A percentile compares a stretch with the other conserved stretches of the same genome.
phyloP scores from a whole-genome alignment of 2,329 filamentous ascomycete species.

The Pseudogymnoascus sp. region DNA sequence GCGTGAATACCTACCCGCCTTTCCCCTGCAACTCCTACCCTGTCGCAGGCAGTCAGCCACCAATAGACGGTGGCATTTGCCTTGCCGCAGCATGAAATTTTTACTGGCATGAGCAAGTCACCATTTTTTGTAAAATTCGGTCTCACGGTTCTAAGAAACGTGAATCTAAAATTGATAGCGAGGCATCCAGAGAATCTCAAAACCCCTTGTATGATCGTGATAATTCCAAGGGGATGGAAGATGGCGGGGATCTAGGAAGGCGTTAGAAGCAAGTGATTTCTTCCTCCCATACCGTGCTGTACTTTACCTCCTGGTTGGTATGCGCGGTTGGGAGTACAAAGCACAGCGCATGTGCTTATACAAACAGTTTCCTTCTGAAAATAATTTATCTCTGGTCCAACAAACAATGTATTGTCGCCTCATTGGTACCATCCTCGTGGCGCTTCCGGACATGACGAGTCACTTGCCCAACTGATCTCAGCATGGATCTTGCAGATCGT shows the following conservation, averaged over 20 bases:
- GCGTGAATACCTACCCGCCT: neutral
- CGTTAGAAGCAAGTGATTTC: slow-evolving; percentile 3
- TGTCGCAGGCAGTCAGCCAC: neutral
- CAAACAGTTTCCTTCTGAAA: neutral
- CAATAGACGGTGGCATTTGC: neutral
- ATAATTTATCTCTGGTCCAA: neutral
- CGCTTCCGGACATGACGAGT: neutral
- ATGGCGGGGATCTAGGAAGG: neutral
- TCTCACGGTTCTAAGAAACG: neutral
- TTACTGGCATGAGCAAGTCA: neutral
- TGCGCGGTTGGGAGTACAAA: slow-evolving; percentile 5
- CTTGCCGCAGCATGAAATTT: neutral
- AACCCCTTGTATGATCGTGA: neutral
- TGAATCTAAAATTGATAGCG: neutral
- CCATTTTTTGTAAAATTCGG: neutral
- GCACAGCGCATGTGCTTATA: neutral
- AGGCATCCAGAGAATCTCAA: neutral
- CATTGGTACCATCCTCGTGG: neutral
- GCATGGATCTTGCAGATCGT: slow-evolving; percentile 5
- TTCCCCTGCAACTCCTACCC: neutral
- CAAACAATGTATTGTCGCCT: neutral
- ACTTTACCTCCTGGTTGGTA: neutral
- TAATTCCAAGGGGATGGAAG: neutral
- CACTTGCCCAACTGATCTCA: slow-evolving; percentile 7
- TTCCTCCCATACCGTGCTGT: neutral